Base-by-base conservation (phyloP, 352 stramenopile genomes). In the Globisporangium canariense region DNA sequence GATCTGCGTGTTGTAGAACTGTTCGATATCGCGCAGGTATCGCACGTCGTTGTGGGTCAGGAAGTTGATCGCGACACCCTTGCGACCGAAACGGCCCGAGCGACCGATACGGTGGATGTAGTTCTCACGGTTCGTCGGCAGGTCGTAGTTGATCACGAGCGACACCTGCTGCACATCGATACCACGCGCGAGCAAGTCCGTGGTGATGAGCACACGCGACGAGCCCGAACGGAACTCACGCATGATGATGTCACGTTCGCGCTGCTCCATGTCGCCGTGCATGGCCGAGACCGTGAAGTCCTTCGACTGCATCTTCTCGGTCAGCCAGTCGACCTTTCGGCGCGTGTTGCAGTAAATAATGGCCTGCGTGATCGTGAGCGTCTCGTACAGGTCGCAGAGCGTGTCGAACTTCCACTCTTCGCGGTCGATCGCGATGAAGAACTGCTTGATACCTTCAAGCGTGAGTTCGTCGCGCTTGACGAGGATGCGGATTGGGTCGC, bases 51-150 rank as follows among this genome's bases (percentile, higher is more conserved):
- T 97, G 77, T 98, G 86, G 64, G 97, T 99, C 70, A 99, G 79
- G 79, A 99, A 99, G 93, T 99, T 99, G 86, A 99, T 99, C 63
- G 97, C 97, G 57, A 99, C 97, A 93, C 98, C 98, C 91, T 99
- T 99, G 89, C 97, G 91, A 78, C 98, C 98, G 79, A 99, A 99
- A 90, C 98, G 97, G 78, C 98, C 98, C 64, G 92, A 98, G 78
- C 98, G 97, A 93, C 98, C 98, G 79, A 99, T 99, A 89, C 98
- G 96, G 81, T 99, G 98, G 68, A 99, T 99, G 89, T 99, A 99
- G 82, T 99, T 99, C 84, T 99, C 98, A 75, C 98, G 94, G 88
- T 99, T 99, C 30, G 96, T 98, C 51, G 98, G 98, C 65, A 99
- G 83, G 76, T 99, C 97, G 85, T 99, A 99, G 93, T 99, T 99